These are phyloP conservation scores for Nakazawaea peltata DNA, from an alignment of 805 yeast species.

Conservation along the genomic window DNA sequence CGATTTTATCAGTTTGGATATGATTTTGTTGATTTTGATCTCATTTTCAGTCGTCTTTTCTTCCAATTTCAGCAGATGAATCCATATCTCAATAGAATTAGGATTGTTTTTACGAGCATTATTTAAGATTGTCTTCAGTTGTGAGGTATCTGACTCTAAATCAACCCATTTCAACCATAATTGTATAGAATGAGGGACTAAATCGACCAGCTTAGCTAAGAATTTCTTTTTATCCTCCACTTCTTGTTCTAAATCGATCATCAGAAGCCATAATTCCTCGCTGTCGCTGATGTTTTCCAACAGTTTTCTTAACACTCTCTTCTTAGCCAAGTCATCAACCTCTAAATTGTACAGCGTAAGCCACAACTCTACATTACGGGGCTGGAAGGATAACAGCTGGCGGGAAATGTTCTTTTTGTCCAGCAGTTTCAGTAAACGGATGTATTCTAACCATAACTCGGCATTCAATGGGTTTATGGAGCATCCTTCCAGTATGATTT, in stretches of 20 bases:
- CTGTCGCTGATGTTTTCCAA: slow-evolving; percentile 54
- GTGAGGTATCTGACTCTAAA: slow-evolving; percentile 30
- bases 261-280: slow-evolving; percentile 58
- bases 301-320: slow-evolving; percentile 60
- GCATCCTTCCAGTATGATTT: slow-evolving; percentile 69
- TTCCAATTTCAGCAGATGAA: slow-evolving; percentile 62
- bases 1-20: slow-evolving; percentile 38
- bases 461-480: slow-evolving; percentile 55
- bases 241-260: slow-evolving; percentile 53
- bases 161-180: slow-evolving; percentile 58
- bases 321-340: slow-evolving; percentile 41
- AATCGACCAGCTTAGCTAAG: slow-evolving; percentile 55
- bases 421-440: slow-evolving; percentile 46
- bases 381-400: slow-evolving; percentile 53
- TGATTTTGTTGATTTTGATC: slow-evolving; percentile 37
- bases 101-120: slow-evolving; percentile 50
- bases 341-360: slow-evolving; percentile 61
- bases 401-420: slow-evolving; percentile 52
- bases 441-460: slow-evolving; percentile 76
- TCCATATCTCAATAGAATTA: slow-evolving; percentile 51
- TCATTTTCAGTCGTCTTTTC: slow-evolving; percentile 38
- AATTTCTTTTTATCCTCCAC: slow-evolving; percentile 41
- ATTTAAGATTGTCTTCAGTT: slow-evolving; percentile 48
- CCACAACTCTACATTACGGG: slow-evolving; percentile 64
- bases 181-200: slow-evolving; percentile 55